Conservation (phyloP, 768 basidiomycete species). For the Astraeus odoratus region DNA sequence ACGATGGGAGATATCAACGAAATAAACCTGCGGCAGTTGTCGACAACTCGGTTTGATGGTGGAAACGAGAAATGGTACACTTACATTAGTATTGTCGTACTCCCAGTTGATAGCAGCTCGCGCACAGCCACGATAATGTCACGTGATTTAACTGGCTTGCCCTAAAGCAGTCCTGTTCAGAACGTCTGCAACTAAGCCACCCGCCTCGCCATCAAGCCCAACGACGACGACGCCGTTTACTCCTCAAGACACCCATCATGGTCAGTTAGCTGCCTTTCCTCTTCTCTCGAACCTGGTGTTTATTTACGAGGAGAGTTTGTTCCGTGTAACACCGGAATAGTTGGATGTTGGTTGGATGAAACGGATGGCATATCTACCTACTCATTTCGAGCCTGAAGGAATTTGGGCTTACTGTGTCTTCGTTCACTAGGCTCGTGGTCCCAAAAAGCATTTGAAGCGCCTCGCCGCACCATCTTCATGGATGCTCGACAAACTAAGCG, state of each 20-base stretch:
- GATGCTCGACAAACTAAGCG: constrained; percentile 99
- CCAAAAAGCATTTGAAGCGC: constrained; percentile 98
- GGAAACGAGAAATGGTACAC: background rate
- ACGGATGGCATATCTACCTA: constrained; percentile 1
- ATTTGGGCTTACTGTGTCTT: constrained; percentile 7
- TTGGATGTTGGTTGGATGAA: constrained; percentile 25
- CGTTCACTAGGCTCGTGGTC: constrained; percentile 78
- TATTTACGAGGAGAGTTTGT: background rate
- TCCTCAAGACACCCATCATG: constrained; percentile 27
- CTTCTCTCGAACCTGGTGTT: background rate
- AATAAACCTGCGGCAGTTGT: background rate
- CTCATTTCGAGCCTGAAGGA: background rate
- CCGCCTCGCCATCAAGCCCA: constrained; percentile 18
- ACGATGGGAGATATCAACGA: constrained; percentile 2
- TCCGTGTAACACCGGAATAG: constrained; percentile 9
- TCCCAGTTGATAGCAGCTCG: background rate
- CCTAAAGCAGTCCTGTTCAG: constrained; percentile 15
- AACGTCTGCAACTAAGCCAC: constrained; percentile 1
- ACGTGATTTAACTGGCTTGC: constrained; percentile 21
- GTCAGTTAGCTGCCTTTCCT: constrained; percentile 18
- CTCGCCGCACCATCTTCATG: constrained; percentile 95
- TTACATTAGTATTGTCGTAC: no score
- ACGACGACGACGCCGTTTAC: constrained; percentile 11
- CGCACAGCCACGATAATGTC: constrained; percentile 3
- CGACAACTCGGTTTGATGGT: background rate